A percentile compares a stretch with the other conserved stretches of the same genome.
These are phyloP conservation scores for Venturia effusa DNA, from an alignment of 2,329 filamentous ascomycete species.

Conservation along the genomic window DNA sequence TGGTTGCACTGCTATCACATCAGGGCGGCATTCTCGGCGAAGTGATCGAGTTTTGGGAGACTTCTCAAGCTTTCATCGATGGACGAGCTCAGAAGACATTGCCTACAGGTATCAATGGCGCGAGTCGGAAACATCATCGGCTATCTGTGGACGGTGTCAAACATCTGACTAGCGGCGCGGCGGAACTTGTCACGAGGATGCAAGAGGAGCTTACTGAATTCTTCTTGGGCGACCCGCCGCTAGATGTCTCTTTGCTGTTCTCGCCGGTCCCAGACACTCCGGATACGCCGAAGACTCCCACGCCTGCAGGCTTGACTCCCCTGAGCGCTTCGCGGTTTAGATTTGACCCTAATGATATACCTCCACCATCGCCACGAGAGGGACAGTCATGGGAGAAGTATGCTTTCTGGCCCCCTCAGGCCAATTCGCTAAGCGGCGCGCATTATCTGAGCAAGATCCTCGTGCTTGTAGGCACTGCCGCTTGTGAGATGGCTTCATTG, in stretches of 20 bases:
- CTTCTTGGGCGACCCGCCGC: slow-evolving; percentile 78
- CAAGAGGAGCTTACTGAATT: slow-evolving; percentile 70
- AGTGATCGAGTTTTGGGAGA: slow-evolving; percentile 89
- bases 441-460: slow-evolving; percentile 80
- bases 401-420: slow-evolving; percentile 91
- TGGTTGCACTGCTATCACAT: slow-evolving; percentile 62
- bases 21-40: slow-evolving; percentile 76
- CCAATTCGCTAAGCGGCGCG: slow-evolving; percentile 85
- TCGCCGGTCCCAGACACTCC: slow-evolving; percentile 73
- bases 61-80: slow-evolving; percentile 77
- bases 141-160: slow-evolving; percentile 59
- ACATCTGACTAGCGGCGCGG: slow-evolving; percentile 64
- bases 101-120: slow-evolving; percentile 69
- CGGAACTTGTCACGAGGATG: slow-evolving; percentile 75
- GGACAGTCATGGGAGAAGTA: slow-evolving; percentile 89
- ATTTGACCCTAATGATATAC: slow-evolving; percentile 66
- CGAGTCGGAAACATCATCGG: slow-evolving; percentile 71
- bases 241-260: slow-evolving; percentile 80
- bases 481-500: slow-evolving; percentile 73
- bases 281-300: slow-evolving; percentile 41
- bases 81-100: slow-evolving; percentile 72
- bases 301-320: slow-evolving; percentile 45
- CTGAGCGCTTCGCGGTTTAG: slow-evolving; percentile 64
- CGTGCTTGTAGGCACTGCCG: slow-evolving; percentile 71
- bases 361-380: slow-evolving; percentile 58